These are phyloP conservation scores for Lizanozyma gosingica DNA, from an alignment of 1,139 yeast species.

Conservation along the genomic window DNA sequence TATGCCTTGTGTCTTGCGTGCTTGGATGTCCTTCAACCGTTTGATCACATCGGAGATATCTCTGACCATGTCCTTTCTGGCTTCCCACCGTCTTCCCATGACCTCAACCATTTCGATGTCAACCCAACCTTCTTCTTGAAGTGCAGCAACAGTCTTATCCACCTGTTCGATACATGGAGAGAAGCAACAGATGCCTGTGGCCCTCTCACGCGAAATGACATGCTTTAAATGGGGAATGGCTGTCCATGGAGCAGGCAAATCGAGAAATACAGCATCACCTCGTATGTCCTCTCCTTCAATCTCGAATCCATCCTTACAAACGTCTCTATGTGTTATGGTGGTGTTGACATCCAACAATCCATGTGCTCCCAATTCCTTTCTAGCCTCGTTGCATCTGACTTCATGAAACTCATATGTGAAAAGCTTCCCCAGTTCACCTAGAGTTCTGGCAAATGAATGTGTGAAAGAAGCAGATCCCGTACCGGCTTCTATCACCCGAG, in stretches of 20 bases:
- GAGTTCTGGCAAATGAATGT: conserved; percentile 83
- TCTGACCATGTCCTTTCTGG: conserved; percentile 82
- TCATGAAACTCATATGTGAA: conserved; percentile 90
- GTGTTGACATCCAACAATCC: conserved; percentile 42
- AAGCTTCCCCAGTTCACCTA: conserved; percentile 51
- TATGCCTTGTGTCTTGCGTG: conserved; percentile 66
- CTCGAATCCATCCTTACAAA: conserved; percentile 77
- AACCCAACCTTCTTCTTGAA: conserved; percentile 77
- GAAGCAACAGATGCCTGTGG: conserved; percentile 79
- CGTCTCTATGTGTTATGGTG: conserved; percentile 80
- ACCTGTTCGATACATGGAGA: conserved; percentile 99
- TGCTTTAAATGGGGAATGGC: conserved; percentile 71
- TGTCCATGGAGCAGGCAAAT: conserved; percentile 95
- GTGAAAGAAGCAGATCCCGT: conserved; percentile 97
- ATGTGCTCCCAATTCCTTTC: conserved; percentile 66
- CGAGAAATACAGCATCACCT: conserved; percentile 76
- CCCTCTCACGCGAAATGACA: conserved; percentile 47
- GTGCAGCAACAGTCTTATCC: conserved; percentile 66
- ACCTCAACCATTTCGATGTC: conserved; percentile 90
- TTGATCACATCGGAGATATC: conserved; percentile 73
- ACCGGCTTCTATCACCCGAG: conserved; percentile 89
- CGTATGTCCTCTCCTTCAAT: conserved; percentile 33
- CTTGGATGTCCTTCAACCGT: conserved; percentile 72
- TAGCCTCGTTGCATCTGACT: conserved; percentile 73
- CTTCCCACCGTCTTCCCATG: conserved; percentile 81